Base-by-base conservation (phyloP, 148 eudicot species). In the Rhododendron mucronatum region DNA sequence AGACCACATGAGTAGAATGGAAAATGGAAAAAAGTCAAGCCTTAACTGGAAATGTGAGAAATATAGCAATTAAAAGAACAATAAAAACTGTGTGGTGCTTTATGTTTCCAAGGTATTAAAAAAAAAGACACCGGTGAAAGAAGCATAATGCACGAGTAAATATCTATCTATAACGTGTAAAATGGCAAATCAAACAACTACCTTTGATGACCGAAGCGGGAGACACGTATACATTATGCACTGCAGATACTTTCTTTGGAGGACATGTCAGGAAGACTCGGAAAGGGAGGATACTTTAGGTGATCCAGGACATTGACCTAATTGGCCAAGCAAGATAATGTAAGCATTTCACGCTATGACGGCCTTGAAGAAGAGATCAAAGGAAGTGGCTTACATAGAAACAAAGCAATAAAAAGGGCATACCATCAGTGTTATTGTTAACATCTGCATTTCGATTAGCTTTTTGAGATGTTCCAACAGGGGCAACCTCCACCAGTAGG, bases 251-350 rank as follows among this genome's bases (percentile, higher is more conserved):
- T 85, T 97, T 97, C 92, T 94, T 97, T 5, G 99, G 99, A 41
- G 99, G 99, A 97, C 98, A 95, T 95, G 83, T 97, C 99, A 65
- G 99, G 99, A 77, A 97, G 96, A 86, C 91, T 94, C 50, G 99
- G 98, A 87, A 97, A 97, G 73, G 73, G 94, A 76, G 61, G 98
- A 93, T 88, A 92, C 33, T 87, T 88, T 95, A 1, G 98, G 99
- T 76, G 99, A 97, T 86, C 89, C 92, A 57, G 98, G 98, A 85
- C 92, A 86, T 89, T 89, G 95, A 91, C 89, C 99, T 97, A 80
- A 87, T 85, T 85, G 80, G 83, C 33, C 82, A 88, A 80, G 82
- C 78, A 82, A 44, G 80, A 33, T 47, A 79, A 86, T 44, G 65
- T 45, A 65, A 76, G 28, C 35, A 84, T 33, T 16, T 50, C 69